These are phyloP conservation scores for grape (Vitis vinifera) DNA, from an alignment of 164 flowering plant genomes.

Conservation along the genomic window DNA sequence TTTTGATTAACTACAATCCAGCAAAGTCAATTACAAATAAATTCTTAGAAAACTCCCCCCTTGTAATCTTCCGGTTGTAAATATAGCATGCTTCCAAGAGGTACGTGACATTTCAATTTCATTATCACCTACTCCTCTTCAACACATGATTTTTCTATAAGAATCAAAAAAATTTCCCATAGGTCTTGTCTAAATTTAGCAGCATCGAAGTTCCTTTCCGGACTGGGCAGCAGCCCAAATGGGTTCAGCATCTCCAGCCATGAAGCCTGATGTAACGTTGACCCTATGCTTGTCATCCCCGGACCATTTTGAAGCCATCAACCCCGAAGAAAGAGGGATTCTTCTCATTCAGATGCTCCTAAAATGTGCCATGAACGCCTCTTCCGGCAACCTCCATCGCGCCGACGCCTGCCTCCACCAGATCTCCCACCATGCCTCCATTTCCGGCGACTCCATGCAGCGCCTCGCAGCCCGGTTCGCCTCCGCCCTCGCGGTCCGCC, in stretches of 20 bases:
- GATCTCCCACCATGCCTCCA: constrained; percentile 37
- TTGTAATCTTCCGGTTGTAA: constrained; percentile 11
- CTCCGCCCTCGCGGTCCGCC: constrained; percentile 33
- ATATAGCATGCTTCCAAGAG: constrained; percentile 3
- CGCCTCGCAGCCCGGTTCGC: constrained; percentile 38
- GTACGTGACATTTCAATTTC: not conserved
- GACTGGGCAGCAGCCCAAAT: constrained; percentile 2
- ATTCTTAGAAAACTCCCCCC: not conserved
- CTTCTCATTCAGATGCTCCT: constrained; percentile 38
- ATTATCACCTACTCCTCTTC: constrained; percentile 11
- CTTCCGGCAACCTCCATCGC: constrained; percentile 38
- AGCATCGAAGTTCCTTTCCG: not conserved
- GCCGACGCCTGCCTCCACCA: constrained; percentile 36
- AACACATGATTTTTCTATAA: not conserved
- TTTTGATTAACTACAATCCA: not conserved
- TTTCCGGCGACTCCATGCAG: constrained; percentile 45
- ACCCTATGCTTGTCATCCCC: constrained; percentile 22
- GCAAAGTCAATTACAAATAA: not conserved
- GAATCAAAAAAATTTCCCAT: not conserved
- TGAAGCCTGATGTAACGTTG: constrained; percentile 23
- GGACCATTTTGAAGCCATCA: constrained; percentile 6
- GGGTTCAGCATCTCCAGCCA: constrained; percentile 13
- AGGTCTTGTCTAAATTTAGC: not conserved
- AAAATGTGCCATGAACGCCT: constrained; percentile 34
- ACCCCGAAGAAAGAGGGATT: constrained; percentile 39